Base-by-base conservation (phyloP, 2,329 filamentous ascomycete species). In the Chaetomium sp. region DNA sequence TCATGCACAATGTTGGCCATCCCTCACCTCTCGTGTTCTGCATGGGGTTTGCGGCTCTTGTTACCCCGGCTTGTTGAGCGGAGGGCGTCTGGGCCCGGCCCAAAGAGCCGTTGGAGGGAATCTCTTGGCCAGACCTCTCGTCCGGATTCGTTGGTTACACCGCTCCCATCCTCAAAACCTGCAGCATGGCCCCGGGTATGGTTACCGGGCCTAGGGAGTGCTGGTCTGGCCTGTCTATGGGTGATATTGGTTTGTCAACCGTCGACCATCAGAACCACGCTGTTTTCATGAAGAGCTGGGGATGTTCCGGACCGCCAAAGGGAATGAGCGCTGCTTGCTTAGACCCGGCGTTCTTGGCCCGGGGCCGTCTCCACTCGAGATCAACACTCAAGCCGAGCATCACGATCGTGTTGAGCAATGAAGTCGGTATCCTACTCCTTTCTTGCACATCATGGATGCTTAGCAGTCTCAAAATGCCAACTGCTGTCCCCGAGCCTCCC, bases 271-370 rank as follows among this genome's bases (percentile, higher is more conserved):
- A n/a, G 45, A 9, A 29, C 23, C 45, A 47, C 7, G n/a, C 45
- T 23, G 45, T n/a, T 47, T n/a, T 47, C n/a, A 16, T 29, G 27
- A 54, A n/a, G 38, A 42, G 13, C n/a, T 42, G 38, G 38, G 27
- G 7, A 27, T 53, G 54, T 57, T 57, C 35, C 54, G 25, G 57
- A 58, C 27, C 42, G 57, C 27, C 27, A 35, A n/a, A 29, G 42
- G 23, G 35, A 5, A 12, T 27, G 12, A 16, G 16, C n/a, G n/a
- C n/a, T n/a, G n/a, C n/a, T n/a, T 35, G 27, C 16, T 27, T 58
- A 23, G 42, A 21, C n/a, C n/a, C n/a, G n/a, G 31, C 38, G 56
- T n/a, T n/a, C 42, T 29, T 50, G 57, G 57, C 57, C 57, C 45
- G 57, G 25, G 12, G 1, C 45, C 8, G 27, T 49, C 27, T 33